A percentile compares a stretch with the other conserved stretches of the same genome.
These are phyloP conservation scores for Cutaneotrichosporon arboriforme DNA, from an alignment of 1,284 basidiomycete genomes.

Conservation along the genomic window DNA sequence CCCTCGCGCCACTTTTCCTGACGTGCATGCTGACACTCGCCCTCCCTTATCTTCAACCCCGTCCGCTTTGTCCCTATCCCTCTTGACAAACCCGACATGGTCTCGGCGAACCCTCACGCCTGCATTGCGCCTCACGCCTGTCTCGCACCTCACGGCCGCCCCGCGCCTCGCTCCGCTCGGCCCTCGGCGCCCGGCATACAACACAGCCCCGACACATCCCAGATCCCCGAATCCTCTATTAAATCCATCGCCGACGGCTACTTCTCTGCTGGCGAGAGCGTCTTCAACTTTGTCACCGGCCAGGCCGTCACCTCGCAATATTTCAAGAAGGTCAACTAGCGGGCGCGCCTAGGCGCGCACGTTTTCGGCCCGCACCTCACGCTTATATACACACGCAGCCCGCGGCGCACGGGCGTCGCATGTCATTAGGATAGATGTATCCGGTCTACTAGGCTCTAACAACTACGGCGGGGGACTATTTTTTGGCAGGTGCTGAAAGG, in stretches of 20 bases:
- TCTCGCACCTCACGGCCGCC: not conserved
- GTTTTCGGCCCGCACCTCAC: not conserved
- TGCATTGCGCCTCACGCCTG: not conserved
- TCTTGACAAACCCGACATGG: too few species aligned
- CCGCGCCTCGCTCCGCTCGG: not conserved
- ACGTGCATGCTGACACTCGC: too few species aligned
- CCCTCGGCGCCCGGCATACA: not conserved
- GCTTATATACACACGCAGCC: not conserved
- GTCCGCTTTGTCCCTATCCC: not conserved
- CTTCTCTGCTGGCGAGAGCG: constrained; percentile 76
- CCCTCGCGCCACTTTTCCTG: too few species aligned
- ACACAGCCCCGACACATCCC: constrained; percentile 64
- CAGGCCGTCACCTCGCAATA: constrained; percentile 74
- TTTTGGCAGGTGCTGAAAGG: too few species aligned
- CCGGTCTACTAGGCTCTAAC: not conserved
- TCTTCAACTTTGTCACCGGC: constrained; percentile 76
- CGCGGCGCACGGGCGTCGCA: too few species aligned
- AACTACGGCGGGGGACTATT: too few species aligned
- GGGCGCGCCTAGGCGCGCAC: not conserved
- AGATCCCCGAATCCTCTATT: constrained; percentile 68
- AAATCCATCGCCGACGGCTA: constrained; percentile 73
- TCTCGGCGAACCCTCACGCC: too few species aligned
- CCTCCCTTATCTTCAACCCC: not conserved
- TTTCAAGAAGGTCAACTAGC: constrained; percentile 49
- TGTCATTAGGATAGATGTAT: not conserved